Percentiles rank a stretch among this genome's conserved stretches.
phyloP scores from a whole-genome alignment of 495 filamentous ascomycete genomes.

The Coniosporium apollinis region DNA sequence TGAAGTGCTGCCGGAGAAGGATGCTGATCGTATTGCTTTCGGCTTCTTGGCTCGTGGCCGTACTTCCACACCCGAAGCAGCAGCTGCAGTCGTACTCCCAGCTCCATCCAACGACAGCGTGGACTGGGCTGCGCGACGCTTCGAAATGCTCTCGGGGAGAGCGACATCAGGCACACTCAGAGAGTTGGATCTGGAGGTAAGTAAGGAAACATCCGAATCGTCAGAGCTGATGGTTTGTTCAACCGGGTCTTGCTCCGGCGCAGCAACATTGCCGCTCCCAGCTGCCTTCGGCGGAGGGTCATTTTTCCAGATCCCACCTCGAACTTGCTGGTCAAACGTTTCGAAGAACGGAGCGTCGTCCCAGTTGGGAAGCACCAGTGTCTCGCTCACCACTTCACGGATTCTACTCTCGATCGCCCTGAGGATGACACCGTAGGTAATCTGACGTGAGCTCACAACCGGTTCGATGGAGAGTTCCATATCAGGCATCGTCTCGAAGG shows the following conservation, averaged over 20 bases:
- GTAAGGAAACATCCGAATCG: conserved; percentile 38
- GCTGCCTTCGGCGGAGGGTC: conserved; percentile 27
- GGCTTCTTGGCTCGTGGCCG: conserved; percentile 26
- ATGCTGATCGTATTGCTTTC: conserved; percentile 40
- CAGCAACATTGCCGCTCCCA: conserved; percentile 11
- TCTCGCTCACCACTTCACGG: conserved; percentile 82
- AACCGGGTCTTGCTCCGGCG: conserved; percentile 11
- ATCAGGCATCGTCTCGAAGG: conserved; percentile 80
- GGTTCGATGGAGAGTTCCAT: conserved; percentile 88
- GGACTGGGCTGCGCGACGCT: not conserved
- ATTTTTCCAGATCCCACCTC: conserved; percentile 78
- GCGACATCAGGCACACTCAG: conserved; percentile 1
- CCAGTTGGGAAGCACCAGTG: conserved; percentile 86
- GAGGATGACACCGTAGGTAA: conserved; percentile 82
- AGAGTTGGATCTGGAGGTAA: not conserved
- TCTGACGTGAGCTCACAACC: conserved; percentile 86
- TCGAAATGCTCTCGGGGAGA: not conserved
- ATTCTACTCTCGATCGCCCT: conserved; percentile 89
- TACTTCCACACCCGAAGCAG: not conserved
- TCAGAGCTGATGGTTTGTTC: too few species aligned
- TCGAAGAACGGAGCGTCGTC: conserved; percentile 84
- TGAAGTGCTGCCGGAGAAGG: conserved; percentile 45
- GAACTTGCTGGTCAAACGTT: conserved; percentile 54
- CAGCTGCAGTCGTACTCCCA: conserved; percentile 34
- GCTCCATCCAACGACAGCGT: conserved; percentile 44